These are phyloP conservation scores for Colletotrichum sp. DNA, from an alignment of 2,329 filamentous ascomycete species.

Conservation along the genomic window DNA sequence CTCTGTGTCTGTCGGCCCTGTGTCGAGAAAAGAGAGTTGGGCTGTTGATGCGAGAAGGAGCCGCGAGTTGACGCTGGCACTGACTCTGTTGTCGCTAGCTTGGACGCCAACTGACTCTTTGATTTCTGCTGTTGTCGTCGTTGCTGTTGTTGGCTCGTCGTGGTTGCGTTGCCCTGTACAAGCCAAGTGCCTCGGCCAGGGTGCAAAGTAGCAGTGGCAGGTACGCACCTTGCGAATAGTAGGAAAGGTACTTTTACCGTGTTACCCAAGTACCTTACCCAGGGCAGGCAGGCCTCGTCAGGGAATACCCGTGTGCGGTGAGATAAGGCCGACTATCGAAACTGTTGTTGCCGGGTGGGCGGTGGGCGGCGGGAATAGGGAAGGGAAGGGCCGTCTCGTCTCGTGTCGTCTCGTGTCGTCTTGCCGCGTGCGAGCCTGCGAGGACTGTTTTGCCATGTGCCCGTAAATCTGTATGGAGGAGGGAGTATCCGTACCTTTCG, in stretches of 20 bases:
- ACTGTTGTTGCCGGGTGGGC: neutral
- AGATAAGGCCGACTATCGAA: neutral
- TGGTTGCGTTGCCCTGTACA: slow-evolving; percentile 4
- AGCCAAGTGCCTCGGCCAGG: neutral
- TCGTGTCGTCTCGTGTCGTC: neutral
- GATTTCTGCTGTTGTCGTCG: neutral
- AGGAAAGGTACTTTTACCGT: neutral
- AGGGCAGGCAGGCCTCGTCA: neutral
- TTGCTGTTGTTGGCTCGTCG: neutral
- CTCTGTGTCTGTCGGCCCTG: neutral
- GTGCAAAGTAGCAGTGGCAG: neutral
- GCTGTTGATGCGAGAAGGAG: slow-evolving; percentile 10
- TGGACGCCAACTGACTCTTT: neutral
- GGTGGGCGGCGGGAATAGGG: neutral
- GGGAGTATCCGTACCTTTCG: neutral
- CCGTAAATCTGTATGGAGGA: neutral
- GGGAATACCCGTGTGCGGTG: slow-evolving; percentile 2
- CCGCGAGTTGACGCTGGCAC: slow-evolving; percentile 7
- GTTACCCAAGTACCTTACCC: neutral
- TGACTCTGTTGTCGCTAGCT: slow-evolving; percentile 3
- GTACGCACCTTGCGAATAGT: neutral
- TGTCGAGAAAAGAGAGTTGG: neutral
- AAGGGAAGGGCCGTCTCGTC: neutral
- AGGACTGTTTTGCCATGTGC: neutral
- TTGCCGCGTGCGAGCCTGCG: neutral